phyloP scores from a whole-genome alignment of 495 filamentous ascomycete genomes.

The Podospora australis region DNA sequence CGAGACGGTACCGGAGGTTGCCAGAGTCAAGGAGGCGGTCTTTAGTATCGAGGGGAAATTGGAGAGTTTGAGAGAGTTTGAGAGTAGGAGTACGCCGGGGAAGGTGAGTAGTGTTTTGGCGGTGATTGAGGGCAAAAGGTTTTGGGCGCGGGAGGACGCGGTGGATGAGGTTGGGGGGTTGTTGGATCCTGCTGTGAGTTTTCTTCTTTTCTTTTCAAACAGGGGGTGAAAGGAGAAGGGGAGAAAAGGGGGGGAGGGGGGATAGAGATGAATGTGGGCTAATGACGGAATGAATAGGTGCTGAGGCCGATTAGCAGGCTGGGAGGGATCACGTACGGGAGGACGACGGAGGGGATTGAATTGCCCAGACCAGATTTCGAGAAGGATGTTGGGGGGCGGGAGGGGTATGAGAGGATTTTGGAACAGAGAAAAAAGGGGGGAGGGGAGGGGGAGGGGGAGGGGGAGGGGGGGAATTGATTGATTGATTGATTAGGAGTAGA shows the following conservation, averaged over 20 bases:
- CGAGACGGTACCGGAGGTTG: conserved; percentile 56
- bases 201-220: too few relatives aligned
- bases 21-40: conserved; percentile 75
- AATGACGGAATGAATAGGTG: too few relatives aligned
- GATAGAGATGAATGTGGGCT: too few relatives aligned
- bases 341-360: conserved; percentile 67
- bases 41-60: conserved; percentile 77
- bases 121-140: conserved; percentile 77
- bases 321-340: conserved; percentile 78
- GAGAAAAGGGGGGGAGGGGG: too few relatives aligned
- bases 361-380: conserved; percentile 65
- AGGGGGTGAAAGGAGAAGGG: too few relatives aligned
- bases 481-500: background rate
- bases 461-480: background rate
- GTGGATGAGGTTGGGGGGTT: conserved; percentile 67
- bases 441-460: background rate
- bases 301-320: conserved; percentile 71
- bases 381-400: conserved; percentile 35
- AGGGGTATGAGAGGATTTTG: conserved; percentile 34
- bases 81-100: conserved; percentile 59
- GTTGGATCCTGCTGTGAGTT: conserved; percentile 67
- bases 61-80: conserved; percentile 65
- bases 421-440: conserved; percentile 10
- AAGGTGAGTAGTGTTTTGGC: conserved; percentile 67
- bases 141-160: conserved; percentile 88